Conservation (phyloP, 441 rosid genomes). For the Pelargonium myrrhifolium region DNA sequence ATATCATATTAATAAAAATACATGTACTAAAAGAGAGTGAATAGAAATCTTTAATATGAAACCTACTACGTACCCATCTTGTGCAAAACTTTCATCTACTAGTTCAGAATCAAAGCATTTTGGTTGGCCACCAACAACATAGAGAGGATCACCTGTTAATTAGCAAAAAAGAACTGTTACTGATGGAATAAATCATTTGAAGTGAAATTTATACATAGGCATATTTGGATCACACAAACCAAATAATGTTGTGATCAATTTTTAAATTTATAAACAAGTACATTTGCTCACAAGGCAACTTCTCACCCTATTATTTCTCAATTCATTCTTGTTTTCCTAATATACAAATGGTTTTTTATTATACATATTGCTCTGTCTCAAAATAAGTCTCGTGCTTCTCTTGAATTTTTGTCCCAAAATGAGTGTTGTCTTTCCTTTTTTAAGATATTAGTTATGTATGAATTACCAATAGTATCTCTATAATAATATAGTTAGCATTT, state of each 20-base stretch:
- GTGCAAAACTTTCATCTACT: constrained; percentile 46
- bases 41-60: neutral
- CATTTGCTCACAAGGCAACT: neutral
- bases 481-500: too few relatives aligned
- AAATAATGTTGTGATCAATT: neutral
- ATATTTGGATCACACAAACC: neutral
- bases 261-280: neutral
- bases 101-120: constrained; percentile 39
- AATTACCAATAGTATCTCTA: too few relatives aligned
- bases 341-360: neutral
- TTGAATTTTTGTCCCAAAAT: too few relatives aligned
- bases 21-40: neutral
- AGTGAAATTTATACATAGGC: neutral
- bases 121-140: constrained; percentile 65
- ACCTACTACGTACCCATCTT: constrained; percentile 57
- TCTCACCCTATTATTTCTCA: neutral
- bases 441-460: too few relatives aligned
- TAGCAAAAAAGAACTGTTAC: constrained; percentile 3
- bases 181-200: constrained; percentile 3
- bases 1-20: too few relatives aligned
- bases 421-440: too few relatives aligned
- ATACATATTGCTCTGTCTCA: neutral
- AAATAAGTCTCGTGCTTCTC: too few relatives aligned
- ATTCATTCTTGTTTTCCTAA: neutral
- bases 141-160: constrained; percentile 71